Percentiles rank a stretch among this genome's conserved stretches.
Conservation (phyloP, 2,329 filamentous ascomycete genomes). For the Pseudogymnoascus sp. region DNA sequence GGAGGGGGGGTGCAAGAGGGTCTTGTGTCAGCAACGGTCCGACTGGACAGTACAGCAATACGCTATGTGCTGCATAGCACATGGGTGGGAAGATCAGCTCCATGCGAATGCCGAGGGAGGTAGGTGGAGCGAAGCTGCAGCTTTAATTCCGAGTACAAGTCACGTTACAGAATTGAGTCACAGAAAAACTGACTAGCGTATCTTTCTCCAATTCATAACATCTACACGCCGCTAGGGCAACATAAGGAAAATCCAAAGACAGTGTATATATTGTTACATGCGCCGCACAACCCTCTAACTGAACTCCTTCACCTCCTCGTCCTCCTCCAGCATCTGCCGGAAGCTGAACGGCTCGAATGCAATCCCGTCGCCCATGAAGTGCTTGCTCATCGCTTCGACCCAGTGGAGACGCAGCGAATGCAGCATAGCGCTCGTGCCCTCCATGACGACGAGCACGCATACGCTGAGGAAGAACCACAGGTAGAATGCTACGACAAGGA, state of each 20-base stretch:
- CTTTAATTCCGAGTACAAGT: background rate
- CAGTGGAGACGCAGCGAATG: slow-evolving; percentile 87
- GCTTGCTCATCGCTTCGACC: slow-evolving; percentile 97
- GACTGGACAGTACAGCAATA: background rate
- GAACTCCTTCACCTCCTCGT: slow-evolving; percentile 54
- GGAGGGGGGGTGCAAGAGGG: background rate
- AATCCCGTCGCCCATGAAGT: slow-evolving; percentile 85
- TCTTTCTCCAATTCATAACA: slow-evolving; percentile 7
- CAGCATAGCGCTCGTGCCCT: slow-evolving; percentile 92
- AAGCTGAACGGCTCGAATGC: slow-evolving; percentile 88
- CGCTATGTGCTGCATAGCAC: background rate
- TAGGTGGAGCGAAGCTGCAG: background rate
- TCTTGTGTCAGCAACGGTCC: background rate
- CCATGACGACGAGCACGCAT: slow-evolving; percentile 83
- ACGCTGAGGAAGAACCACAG: slow-evolving; percentile 85
- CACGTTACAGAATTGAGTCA: slow-evolving; percentile 7
- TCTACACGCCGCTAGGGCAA: slow-evolving; percentile 7
- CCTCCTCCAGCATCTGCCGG: slow-evolving; percentile 74
- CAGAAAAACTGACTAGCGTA: slow-evolving; percentile 3
- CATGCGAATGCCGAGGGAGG: background rate
- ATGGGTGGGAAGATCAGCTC: background rate
- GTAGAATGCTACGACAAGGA: slow-evolving; percentile 75
- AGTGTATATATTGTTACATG: slow-evolving; percentile 8
- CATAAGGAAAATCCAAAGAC: slow-evolving; percentile 8
- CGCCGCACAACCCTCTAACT: slow-evolving; percentile 16